Conservation (phyloP, 805 yeast species). For the Tetrapisispora nanseiensis region DNA sequence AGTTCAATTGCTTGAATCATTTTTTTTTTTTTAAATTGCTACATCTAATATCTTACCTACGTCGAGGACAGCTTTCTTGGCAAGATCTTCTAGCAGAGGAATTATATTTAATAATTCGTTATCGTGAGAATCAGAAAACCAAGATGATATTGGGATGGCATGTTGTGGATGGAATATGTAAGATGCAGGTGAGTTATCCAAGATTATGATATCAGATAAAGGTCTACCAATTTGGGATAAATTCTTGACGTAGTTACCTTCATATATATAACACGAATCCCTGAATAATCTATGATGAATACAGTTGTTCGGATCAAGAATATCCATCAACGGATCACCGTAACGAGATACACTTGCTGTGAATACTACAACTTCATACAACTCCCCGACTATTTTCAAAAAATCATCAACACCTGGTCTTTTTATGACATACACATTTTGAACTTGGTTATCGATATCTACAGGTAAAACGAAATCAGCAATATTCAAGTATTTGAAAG, state of each 20-base stretch:
- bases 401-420: constrained; percentile 97
- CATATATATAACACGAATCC: constrained; percentile 85
- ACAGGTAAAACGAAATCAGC: constrained; percentile 96
- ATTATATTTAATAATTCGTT: constrained; percentile 83
- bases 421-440: constrained; percentile 89
- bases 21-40: constrained; percentile 18
- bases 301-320: constrained; percentile 58
- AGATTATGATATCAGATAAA: constrained; percentile 67
- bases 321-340: constrained; percentile 89
- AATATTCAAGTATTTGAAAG: constrained; percentile 78
- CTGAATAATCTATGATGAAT: constrained; percentile 87
- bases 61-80: constrained; percentile 63
- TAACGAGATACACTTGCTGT: constrained; percentile 91
- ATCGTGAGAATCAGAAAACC: constrained; percentile 97
- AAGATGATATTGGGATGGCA: constrained; percentile 89
- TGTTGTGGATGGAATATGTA: constrained; percentile 94
- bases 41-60: constrained; percentile 79
- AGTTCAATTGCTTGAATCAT: not conserved
- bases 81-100: constrained; percentile 79
- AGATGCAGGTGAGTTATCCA: constrained; percentile 94
- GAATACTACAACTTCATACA: constrained; percentile 89
- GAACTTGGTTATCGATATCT: constrained; percentile 83
- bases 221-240: constrained; percentile 90
- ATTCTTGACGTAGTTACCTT: constrained; percentile 89
- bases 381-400: constrained; percentile 64